phyloP scores from a whole-genome alignment of 108 stramenopile species.

The Hondaea fermentalgiana region DNA sequence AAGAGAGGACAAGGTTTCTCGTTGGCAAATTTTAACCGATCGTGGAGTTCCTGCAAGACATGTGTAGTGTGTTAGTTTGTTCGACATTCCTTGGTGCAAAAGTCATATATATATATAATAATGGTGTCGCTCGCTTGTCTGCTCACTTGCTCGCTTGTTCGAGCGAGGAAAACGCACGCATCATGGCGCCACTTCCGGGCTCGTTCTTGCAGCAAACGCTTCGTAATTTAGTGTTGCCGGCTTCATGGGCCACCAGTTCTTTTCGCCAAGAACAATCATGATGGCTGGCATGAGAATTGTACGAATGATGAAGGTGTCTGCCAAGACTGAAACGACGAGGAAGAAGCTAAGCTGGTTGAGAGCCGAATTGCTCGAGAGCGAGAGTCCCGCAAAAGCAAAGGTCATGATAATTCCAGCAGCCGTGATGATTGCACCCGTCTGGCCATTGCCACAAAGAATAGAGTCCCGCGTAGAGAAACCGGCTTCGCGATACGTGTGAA shows the following conservation, averaged over 20 bases:
- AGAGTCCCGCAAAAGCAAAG: not conserved
- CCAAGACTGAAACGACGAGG: not conserved
- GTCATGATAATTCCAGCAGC: constrained; percentile 3
- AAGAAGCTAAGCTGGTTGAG: constrained; percentile 15
- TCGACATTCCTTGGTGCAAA: no score
- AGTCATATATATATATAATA: no score
- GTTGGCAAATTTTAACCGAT: no score
- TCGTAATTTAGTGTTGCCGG: not conserved
- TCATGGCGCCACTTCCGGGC: no score
- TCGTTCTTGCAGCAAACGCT: not conserved
- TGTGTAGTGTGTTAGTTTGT: no score
- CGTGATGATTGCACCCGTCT: not conserved
- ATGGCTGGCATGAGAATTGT: constrained; percentile 6
- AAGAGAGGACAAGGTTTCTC: no score
- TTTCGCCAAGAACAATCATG: not conserved
- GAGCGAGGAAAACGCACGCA: no score
- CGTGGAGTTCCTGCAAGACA: no score
- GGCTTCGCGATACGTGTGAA: not conserved
- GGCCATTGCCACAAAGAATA: not conserved
- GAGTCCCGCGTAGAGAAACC: not conserved
- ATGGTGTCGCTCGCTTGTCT: no score
- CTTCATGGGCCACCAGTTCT: not conserved
- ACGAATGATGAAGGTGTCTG: not conserved
- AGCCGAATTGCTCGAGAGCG: not conserved
- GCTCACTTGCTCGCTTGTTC: no score